Base-by-base conservation (phyloP, 306 rosid genomes). In the Vigna reflexopilosa region DNA sequence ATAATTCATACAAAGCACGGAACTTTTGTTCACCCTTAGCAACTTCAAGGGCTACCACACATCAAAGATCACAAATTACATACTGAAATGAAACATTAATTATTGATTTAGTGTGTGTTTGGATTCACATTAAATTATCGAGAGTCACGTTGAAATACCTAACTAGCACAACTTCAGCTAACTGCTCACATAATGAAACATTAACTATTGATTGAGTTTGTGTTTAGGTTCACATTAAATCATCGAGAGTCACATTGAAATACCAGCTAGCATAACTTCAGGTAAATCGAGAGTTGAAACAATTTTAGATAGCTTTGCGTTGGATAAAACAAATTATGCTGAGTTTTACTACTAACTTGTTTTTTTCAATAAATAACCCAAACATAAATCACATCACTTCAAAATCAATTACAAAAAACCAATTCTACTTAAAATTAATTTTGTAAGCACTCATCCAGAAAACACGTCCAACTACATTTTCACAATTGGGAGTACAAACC, bases 61-160 rank as follows among this genome's bases (percentile, higher is more conserved):
- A 59, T 47, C 54, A 69, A 22, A 56, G 55, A 73, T 69, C 54
- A 51, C 62, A 82, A 8, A 64, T 36, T 16, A 50, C 61, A 55
- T 20, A 8, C 2, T 17, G 12, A n/a, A 52, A 52, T 17, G 26
- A n/a, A 52, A 52, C 56, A 50, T 50, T 16, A n/a, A 50, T 22
- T 51, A 52, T 17, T 52, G 58, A 52, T 17, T 17, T 52, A n/a
- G 58, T 52, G 57, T 12, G 7, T 6, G 57, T 17, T 52, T 52
- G 57, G 19, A 52, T 52, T n/a, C 11, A 52, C 24, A 0, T 52
- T 52, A 52, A 52, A 6, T 17, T 2, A 7, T 52, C 11, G 0
- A 15, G 11, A 54, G 14, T 8, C 59, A 19, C 12, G 3, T 9
- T 54, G 59, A 8, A 17, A 54, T 54, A 8, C 59, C 59, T 14